Conservation (phyloP, 805 yeast genomes). For the Teunomyces panamensis region DNA sequence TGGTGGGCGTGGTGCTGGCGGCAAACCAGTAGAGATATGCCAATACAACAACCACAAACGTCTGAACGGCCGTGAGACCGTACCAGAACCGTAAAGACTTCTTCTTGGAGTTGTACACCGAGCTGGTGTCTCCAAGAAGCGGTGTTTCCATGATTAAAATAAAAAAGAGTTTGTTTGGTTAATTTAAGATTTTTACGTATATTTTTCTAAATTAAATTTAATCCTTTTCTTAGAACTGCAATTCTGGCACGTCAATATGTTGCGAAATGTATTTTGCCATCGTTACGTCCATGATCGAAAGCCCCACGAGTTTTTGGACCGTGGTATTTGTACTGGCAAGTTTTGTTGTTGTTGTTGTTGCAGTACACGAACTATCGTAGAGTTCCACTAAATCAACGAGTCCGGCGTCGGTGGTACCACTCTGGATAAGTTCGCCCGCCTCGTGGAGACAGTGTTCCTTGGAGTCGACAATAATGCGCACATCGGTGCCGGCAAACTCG, state of each 20-base stretch:
- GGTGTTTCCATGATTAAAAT: background rate
- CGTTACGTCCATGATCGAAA: slow-evolving; percentile 61
- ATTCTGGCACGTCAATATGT: slow-evolving; percentile 6
- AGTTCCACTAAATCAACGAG: slow-evolving; percentile 49
- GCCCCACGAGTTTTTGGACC: slow-evolving; percentile 57
- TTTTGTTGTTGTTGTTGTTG: slow-evolving; percentile 1
- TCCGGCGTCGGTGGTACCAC: slow-evolving; percentile 33
- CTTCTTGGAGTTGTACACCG: slow-evolving; percentile 9
- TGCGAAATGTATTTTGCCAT: slow-evolving; percentile 45
- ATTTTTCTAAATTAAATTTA: background rate
- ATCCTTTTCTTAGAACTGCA: slow-evolving; percentile 4
- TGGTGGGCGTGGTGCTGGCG: background rate
- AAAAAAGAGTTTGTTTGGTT: background rate
- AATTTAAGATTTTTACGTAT: background rate
- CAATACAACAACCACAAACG: slow-evolving; percentile 1
- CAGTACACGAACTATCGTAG: slow-evolving; percentile 8
- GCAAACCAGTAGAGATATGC: slow-evolving; percentile 5
- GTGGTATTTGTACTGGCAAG: slow-evolving; percentile 27
- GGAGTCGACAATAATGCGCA: slow-evolving; percentile 58
- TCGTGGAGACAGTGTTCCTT: slow-evolving; percentile 53
- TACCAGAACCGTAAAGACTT: slow-evolving; percentile 1
- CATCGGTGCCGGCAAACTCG: slow-evolving; percentile 28
- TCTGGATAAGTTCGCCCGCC: slow-evolving; percentile 63
- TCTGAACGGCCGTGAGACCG: slow-evolving; percentile 3
- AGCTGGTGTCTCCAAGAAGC: slow-evolving; percentile 10